Evolutionary conservation across 495 filamentous ascomycete genomes (phyloP), one percentile per base, ranked within the genome.

Genomic region (Baudoinia panamericana): DNA sequence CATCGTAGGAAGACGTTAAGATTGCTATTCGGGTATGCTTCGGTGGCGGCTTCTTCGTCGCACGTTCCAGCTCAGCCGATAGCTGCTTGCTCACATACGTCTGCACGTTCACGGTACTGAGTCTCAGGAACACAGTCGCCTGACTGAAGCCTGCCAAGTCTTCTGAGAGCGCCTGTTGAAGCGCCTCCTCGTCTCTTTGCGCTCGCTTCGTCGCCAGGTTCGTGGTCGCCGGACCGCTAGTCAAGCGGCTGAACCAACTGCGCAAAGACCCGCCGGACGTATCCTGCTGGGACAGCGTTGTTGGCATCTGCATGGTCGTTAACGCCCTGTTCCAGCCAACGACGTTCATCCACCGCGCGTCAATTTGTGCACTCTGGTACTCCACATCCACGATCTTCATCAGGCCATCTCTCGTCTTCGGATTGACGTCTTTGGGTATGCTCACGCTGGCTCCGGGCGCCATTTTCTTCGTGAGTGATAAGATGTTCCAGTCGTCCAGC

Each of bases 31-130:
- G 81, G 0, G 88, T 86, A 21, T 66, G 71, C 54, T 82, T 90
- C 0, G 92, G 92, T 6, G 92, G 92, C 15, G 86, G 81, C 56
- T 99, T 99, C 59, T 95, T 93, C 2, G 92, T 96, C 17, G 92
- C 88, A 24, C 92, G 69, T 64, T 96, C 87, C n/a, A 96, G 69
- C 56, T 99, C 92, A 12, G 73, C 67, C 9, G 82, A 76, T 49
- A 95, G 79, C 26, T 63, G 67, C 21, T 65, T 55, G 31, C 66
- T 62, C 1, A 93, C 71, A 17, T 70, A 77, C 24, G 85, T 85
- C 27, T 70, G 64, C n/a, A 94, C 75, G 28, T 72, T 73, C 17
- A 84, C 86, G 0, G 84, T 86, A 27, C 80, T 92, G 25, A 92
- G 78, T 36, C 87, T 72, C 19, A 99, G 67, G 54, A 93, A 96